Evolutionary conservation across 2,329 filamentous ascomycete genomes (phyloP).

Genomic region (Fusarium subglutinans): DNA sequence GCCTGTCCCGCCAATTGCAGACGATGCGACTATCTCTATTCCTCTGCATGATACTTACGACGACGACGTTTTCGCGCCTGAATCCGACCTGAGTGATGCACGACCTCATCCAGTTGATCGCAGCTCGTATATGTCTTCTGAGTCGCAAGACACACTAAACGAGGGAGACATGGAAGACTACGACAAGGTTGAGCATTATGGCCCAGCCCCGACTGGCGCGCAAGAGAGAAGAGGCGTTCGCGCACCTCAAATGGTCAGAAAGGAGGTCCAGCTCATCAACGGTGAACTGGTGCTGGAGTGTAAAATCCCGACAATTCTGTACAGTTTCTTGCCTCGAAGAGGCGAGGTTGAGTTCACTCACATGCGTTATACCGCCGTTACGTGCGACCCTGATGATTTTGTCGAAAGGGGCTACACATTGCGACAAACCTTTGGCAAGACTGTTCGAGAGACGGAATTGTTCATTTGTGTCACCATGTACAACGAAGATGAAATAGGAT

Average conservation of each 20-base stretch:
- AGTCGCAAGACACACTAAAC: conserved; percentile 65
- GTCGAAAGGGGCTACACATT: conserved; percentile 89
- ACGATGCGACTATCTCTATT: conserved; percentile 78
- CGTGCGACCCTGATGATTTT: conserved; percentile 95
- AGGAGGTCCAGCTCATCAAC: conserved; percentile 96
- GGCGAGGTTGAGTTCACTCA: conserved; percentile 98
- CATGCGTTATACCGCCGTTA: conserved; percentile 99
- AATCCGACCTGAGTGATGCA: conserved; percentile 63
- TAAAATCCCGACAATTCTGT: conserved; percentile 98
- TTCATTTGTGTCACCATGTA: conserved; percentile 99
- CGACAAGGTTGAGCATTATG: conserved; percentile 82
- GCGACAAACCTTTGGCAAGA: conserved; percentile 87
- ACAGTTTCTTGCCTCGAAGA: conserved; percentile 92
- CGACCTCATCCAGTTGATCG: conserved; percentile 60
- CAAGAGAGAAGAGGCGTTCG: conserved; percentile 89
- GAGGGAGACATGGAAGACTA: conserved; percentile 50
- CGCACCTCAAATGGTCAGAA: conserved; percentile 86
- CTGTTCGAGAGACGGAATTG: conserved; percentile 88
- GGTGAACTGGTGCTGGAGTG: conserved; percentile 97
- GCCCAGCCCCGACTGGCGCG: conserved; percentile 84
- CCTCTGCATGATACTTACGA: conserved; percentile 67
- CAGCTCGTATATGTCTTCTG: conserved; percentile 63
- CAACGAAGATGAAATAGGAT: conserved; percentile 97
- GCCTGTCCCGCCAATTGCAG: conserved; percentile 64
- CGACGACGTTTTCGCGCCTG: conserved; percentile 79